Evolutionary conservation across 108 stramenopile genomes (phyloP).

Genomic region (Mediolabrus comicus): DNA sequence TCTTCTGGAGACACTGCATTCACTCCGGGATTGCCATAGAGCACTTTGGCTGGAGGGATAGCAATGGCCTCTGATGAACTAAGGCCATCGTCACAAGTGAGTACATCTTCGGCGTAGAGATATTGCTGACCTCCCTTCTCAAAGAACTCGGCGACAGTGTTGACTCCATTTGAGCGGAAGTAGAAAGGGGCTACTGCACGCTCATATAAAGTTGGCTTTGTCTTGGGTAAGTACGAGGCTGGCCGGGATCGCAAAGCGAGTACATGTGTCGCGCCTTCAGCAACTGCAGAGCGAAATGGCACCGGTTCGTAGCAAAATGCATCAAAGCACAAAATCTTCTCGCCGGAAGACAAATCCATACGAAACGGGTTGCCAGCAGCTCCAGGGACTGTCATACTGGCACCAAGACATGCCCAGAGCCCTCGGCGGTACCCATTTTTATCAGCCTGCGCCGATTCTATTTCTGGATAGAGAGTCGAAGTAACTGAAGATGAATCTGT

Average conservation of each 20-base stretch:
- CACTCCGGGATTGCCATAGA: slow-evolving; percentile 53
- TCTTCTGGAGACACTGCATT: background rate
- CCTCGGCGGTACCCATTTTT: slow-evolving; percentile 51
- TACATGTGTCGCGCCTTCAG: slow-evolving; percentile 81
- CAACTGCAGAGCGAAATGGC: slow-evolving; percentile 76
- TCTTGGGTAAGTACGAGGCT: slow-evolving; percentile 54
- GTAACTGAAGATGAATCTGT: background rate
- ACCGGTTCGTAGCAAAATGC: slow-evolving; percentile 85
- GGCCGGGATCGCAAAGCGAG: slow-evolving; percentile 66
- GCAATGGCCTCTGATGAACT: slow-evolving; percentile 35
- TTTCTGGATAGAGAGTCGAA: slow-evolving; percentile 22
- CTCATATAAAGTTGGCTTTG: slow-evolving; percentile 73
- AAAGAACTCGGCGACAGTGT: slow-evolving; percentile 69
- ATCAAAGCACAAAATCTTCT: slow-evolving; percentile 55
- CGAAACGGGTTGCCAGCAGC: slow-evolving; percentile 70
- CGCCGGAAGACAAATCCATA: slow-evolving; percentile 41
- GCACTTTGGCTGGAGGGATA: slow-evolving; percentile 70
- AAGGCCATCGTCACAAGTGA: slow-evolving; percentile 65
- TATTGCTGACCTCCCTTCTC: slow-evolving; percentile 82
- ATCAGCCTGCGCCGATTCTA: slow-evolving; percentile 29
- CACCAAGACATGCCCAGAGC: slow-evolving; percentile 75
- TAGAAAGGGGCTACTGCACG: slow-evolving; percentile 69
- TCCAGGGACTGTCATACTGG: slow-evolving; percentile 85
- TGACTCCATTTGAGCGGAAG: slow-evolving; percentile 62
- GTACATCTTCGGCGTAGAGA: slow-evolving; percentile 75